Evolutionary conservation across 768 basidiomycete genomes (phyloP).

Genomic region (Suillus plorans): DNA sequence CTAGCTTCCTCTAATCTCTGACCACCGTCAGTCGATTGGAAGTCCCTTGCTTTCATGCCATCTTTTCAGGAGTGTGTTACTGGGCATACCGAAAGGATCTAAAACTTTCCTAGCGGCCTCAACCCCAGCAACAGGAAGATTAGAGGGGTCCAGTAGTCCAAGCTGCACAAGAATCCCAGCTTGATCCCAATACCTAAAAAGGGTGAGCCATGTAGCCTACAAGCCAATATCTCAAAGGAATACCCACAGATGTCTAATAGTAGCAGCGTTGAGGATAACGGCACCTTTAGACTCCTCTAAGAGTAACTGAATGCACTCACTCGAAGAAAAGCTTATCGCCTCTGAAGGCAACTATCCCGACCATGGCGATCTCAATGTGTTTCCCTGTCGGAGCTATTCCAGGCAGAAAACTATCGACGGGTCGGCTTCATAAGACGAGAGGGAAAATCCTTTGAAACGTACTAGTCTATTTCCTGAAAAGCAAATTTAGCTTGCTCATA

Average conservation of each 20-base stretch:
- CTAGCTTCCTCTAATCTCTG: not conserved
- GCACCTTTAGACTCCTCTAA: not conserved
- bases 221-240: not conserved
- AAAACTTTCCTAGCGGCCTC: slow-evolving; percentile 40
- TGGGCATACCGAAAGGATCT: slow-evolving; percentile 41
- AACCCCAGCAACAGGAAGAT: slow-evolving; percentile 39
- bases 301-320: slow-evolving; percentile 24
- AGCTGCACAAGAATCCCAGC: slow-evolving; percentile 46
- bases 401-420: slow-evolving; percentile 25
- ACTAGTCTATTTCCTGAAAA: slow-evolving; percentile 42
- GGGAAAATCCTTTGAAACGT: slow-evolving; percentile 9
- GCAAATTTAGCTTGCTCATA: not conserved
- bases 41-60: slow-evolving; percentile 40
- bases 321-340: slow-evolving; percentile 53
- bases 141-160: slow-evolving; percentile 32
- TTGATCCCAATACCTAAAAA: slow-evolving; percentile 47
- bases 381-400: slow-evolving; percentile 39
- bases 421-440: not conserved
- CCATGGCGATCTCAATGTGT: slow-evolving; percentile 40
- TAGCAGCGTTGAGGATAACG: not conserved
- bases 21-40: slow-evolving; percentile 27
- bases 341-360: slow-evolving; percentile 45
- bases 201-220: not conserved
- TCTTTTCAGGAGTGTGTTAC: slow-evolving; percentile 35
- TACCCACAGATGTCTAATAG: slow-evolving; percentile 29